Base-by-base conservation (phyloP, 257 asterid species). In the Nyctanthes arbortristis region DNA sequence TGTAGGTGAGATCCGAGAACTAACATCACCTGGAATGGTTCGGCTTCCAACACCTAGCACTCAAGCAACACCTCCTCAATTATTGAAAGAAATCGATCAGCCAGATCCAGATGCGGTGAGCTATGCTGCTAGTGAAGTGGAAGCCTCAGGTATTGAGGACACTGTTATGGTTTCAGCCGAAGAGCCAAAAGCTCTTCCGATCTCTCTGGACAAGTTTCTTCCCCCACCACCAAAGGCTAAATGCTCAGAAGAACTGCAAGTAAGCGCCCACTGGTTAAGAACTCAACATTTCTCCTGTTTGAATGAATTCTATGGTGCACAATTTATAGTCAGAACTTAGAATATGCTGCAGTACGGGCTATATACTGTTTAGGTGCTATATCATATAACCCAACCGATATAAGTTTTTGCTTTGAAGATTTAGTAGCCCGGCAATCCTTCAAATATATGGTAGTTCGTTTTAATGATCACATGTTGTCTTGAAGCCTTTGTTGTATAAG, bases 231-330 rank as follows among this genome's bases (percentile, higher is more conserved):
- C 96, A 2, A 81, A 67, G 76, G 84, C 71, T 24, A 86, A 81
- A 76, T 91, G 98, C 84, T 88, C 97, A 5, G 93, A 81, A 34
- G 97, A 85, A 77, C 85, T 91, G 72, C 99, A 94, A 87, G 98
- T 91, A 81, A 78, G 96, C 75, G 54, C 70, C 11, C 59, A 52
- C 16, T 24, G 24, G 31, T 20, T 52, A 61, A 61, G 36, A 62
- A 16, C 30, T 24, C 59, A 22, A 52, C 30, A 8, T 49, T 49
- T 49, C 58, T 18, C 20, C 22, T 49, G 22, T 29, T 20, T 49
- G 58, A 49, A 49, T 20, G 27, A 22, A 49, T 18, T 49, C 11
- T 49, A 5, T 49, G 58, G 9, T 4, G 58, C 58, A 49, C 22
- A 49, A 49, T 49, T 49, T 49, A 20, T 8, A 6, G 58, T 49